Evolutionary conservation across 495 filamentous ascomycete genomes (phyloP), one percentile per base, ranked within the genome.

Genomic region (Hypoxylon cercidicola): DNA sequence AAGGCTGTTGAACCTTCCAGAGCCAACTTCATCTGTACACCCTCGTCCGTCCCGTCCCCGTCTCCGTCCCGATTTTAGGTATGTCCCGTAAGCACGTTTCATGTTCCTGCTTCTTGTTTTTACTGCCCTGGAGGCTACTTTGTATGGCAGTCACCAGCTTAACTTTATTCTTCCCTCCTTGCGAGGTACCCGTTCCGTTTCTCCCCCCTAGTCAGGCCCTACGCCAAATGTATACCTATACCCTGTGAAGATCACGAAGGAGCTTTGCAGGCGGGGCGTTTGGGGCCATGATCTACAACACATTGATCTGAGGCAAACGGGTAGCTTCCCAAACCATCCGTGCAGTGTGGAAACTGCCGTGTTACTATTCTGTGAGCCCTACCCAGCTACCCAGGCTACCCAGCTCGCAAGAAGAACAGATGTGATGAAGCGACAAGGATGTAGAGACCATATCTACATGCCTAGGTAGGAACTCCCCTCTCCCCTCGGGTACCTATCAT

Each of bases 261-360:
- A 46, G 44, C 35, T 50, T 41, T 76, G 72, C 68, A 74, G 74
- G 74, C 72, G 72, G 55, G 72, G 64, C 65, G 65, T 74, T 68
- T 75, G 68, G 75, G 74, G 75, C 74, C 73, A 76, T 75, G 74
- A 74, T 75, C 68, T 72, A 62, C 70, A 51, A 69, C 71, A 66
- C 62, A 45, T 66, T 68, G 72, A 72, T 71, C 69, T 75, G 67
- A 74, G 60, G 73, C 75, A 62, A 53, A 52, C 47, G 63, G 56
- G 58, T 64, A 51, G 39, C 63, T 65, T 66, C 60, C 54, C 70
- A 72, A 72, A 74, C 69, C 67, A 64, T 35, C 61, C 70, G 63
- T 68, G 30, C 60, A 21, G 60, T 58, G 62, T 50, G 63, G 58
- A 55, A 60, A 43, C 40, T 44, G 18, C 30, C 11, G 28, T 11